A percentile compares a stretch with the other conserved stretches of the same genome.
Conservation (phyloP, 352 stramenopile species). For the Phytophthora hibernalis region DNA sequence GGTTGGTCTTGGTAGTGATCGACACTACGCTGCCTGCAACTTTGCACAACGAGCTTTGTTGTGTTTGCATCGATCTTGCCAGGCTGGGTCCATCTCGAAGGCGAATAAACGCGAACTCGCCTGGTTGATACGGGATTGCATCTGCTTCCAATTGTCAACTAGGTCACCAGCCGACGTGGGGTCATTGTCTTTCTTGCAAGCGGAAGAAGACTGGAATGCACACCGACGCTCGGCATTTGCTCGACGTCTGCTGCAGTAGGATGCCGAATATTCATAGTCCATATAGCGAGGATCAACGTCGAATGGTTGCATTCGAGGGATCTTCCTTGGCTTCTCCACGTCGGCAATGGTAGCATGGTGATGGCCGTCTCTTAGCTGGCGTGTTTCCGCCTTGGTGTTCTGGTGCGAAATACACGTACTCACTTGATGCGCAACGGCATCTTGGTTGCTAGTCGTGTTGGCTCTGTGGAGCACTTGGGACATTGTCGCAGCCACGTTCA, state of each 20-base stretch:
- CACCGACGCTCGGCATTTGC: constrained; percentile 15
- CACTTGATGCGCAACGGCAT: background rate
- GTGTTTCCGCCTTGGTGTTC: background rate
- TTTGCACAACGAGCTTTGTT: background rate
- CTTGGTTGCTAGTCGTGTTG: background rate
- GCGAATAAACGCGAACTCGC: background rate
- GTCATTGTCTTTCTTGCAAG: background rate
- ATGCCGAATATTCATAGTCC: constrained; percentile 17
- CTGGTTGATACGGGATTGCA: background rate
- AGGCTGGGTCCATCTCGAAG: background rate
- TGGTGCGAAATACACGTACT: background rate
- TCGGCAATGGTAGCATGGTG: background rate
- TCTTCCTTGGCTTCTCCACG: background rate
- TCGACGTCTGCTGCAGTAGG: constrained; percentile 17
- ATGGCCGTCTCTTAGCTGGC: background rate
- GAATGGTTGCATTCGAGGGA: background rate
- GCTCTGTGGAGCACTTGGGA: background rate
- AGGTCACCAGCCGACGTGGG: background rate
- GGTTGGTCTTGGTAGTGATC: background rate
- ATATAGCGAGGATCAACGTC: constrained; percentile 21
- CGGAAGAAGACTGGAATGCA: constrained; percentile 3
- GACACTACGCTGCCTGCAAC: background rate
- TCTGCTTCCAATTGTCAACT: background rate
- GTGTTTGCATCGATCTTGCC: background rate
- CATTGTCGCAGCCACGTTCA: background rate